Conservation (phyloP, 1,139 yeast species). For the Insectozyma bohioensis region DNA sequence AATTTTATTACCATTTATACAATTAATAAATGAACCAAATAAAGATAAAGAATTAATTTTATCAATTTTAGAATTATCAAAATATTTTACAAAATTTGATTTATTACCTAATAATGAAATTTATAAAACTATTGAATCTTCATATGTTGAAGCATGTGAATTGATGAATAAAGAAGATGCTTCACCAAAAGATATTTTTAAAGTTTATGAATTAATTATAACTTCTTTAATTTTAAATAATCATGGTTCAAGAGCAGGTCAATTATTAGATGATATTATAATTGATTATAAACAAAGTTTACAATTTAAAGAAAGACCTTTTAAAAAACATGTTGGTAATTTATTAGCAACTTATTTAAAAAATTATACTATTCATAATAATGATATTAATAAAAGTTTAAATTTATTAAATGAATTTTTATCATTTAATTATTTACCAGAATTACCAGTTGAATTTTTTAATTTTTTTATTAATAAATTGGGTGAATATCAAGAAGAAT, state of each 20-base stretch:
- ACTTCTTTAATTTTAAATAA: conserved; percentile 51
- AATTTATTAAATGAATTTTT: conserved; percentile 32
- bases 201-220: conserved; percentile 50
- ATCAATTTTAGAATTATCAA: conserved; percentile 21
- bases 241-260: conserved; percentile 50
- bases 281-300: conserved; percentile 27
- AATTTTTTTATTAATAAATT: conserved; percentile 32
- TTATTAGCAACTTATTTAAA: conserved; percentile 34
- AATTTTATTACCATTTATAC: conserved; percentile 17
- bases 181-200: conserved; percentile 35
- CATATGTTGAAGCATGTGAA: conserved; percentile 26
- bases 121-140: conserved; percentile 28
- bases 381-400: conserved; percentile 24
- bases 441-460: conserved; percentile 30
- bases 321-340: conserved; percentile 26
- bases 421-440: conserved; percentile 37
- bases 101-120: conserved; percentile 18
- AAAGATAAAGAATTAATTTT: conserved; percentile 5
- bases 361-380: conserved; percentile 21
- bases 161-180: too few relatives aligned
- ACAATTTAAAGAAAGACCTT: conserved; percentile 16
- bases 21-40: conserved; percentile 3
- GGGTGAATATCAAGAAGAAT: conserved; percentile 14
- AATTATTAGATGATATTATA: conserved; percentile 51
- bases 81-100: conserved; percentile 20